These are phyloP conservation scores for Nepenthes gracilis DNA, from an alignment of 148 eudicot genomes.

Conservation along the genomic window DNA sequence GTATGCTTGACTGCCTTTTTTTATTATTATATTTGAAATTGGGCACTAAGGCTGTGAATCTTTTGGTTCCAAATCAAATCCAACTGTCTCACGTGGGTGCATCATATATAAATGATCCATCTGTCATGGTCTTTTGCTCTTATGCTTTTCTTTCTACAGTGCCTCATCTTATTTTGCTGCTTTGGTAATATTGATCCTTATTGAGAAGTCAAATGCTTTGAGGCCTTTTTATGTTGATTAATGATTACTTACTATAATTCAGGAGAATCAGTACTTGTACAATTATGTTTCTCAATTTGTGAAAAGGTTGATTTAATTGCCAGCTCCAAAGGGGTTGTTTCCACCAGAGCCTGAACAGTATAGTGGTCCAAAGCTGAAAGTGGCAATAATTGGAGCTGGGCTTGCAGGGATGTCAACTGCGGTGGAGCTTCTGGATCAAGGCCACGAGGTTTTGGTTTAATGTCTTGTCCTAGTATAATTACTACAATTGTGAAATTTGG, in stretches of 20 bases:
- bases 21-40: too few relatives aligned
- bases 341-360: conserved; percentile 90
- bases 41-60: too few relatives aligned
- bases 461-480: conserved; percentile 2
- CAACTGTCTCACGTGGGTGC: too few relatives aligned
- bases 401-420: conserved; percentile 99
- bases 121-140: too few relatives aligned
- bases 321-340: conserved; percentile 97
- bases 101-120: too few relatives aligned
- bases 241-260: neutral
- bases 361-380: conserved; percentile 90
- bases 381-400: conserved; percentile 94
- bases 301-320: conserved; percentile 11
- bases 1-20: too few relatives aligned
- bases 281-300: conserved; percentile 1
- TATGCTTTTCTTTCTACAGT: neutral
- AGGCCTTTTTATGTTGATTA: neutral
- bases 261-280: neutral
- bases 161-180: neutral
- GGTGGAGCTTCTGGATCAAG: conserved; percentile 97
- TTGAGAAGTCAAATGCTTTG: too few relatives aligned
- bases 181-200: too few relatives aligned
- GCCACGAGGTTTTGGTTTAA: conserved; percentile 64
- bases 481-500: neutral
- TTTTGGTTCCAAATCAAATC: too few relatives aligned